Base-by-base conservation (phyloP, 164 flowering plant species). In the Chimonanthus praecox region DNA sequence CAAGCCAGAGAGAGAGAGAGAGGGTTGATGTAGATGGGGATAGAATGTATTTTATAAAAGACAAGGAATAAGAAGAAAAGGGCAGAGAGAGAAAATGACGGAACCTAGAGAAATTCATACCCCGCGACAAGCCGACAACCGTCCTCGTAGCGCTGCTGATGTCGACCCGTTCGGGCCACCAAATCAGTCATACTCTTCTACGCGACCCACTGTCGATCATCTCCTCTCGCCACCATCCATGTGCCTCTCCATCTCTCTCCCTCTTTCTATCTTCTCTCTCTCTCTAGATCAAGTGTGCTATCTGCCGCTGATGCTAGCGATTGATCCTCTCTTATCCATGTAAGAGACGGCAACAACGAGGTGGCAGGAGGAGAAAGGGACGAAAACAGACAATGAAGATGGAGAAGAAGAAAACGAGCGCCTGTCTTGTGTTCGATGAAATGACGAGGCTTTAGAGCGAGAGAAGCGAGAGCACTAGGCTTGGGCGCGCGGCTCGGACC, bases 111-210 rank as follows among this genome's bases (percentile, higher is more conserved):
- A 67, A 46, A n/a, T 10, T 20, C 33, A 50, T 86, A 89, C 94
- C 97, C 97, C 33, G 97, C 92, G 20, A 92, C 85, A 78, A 91
- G 94, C 80, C 94, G 97, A 84, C 83, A 87, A 72, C 94, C 97
- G 67, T 67, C 84, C 77, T 87, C 86, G 81, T 92, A 90, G 4
- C 90, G 91, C 82, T 92, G 97, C 75, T 87, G 97, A 80, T 79
- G 97, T 49, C 94, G 90, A 83, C 97, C 97, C 61, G 91, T 92
- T 45, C 93, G 88, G 75, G 92, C 93, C 80, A 91, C 93, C 87
- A 91, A 84, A 88, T 85, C 93, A 80, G 87, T 85, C 93, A 88
- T 91, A 44, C 76, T 81, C 70, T 58, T 54, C 66, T 45, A n/a
- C 7, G 46, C 44, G 46, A 7, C 7, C 48, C n/a, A 44, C 46